Percentiles rank a stretch among this genome's conserved stretches.
Conservation (phyloP, 2,329 filamentous ascomycete species). For the Aspergillus viridinutans region DNA sequence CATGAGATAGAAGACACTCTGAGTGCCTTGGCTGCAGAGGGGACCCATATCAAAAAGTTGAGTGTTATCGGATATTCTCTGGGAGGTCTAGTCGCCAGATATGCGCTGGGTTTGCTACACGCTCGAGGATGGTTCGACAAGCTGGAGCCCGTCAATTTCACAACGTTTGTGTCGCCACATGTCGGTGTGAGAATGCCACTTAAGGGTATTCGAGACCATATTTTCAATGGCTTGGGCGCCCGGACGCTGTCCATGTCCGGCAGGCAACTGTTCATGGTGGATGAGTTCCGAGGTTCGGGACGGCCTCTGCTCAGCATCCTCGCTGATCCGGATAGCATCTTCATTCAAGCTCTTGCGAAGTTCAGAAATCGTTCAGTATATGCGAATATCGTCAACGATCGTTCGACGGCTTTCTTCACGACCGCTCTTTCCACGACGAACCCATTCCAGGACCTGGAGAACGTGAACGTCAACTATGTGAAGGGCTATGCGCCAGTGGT, state of each 20-base stretch:
- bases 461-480: conserved; percentile 68
- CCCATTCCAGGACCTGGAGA: conserved; percentile 66
- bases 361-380: conserved; percentile 79
- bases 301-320: conserved; percentile 74
- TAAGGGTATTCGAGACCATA: conserved; percentile 60
- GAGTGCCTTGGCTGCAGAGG: conserved; percentile 52
- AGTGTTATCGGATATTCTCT: conserved; percentile 88
- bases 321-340: conserved; percentile 78
- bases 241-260: conserved; percentile 78
- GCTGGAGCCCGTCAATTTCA: conserved; percentile 86
- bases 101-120: conserved; percentile 78
- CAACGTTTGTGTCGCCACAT: conserved; percentile 83
- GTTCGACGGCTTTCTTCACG: conserved; percentile 77
- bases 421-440: conserved; percentile 72
- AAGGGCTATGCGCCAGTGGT: conserved; percentile 71
- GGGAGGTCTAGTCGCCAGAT: conserved; percentile 80
- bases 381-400: conserved; percentile 82
- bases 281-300: conserved; percentile 78
- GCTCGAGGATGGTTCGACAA: conserved; percentile 74
- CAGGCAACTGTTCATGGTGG: conserved; percentile 80
- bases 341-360: conserved; percentile 69
- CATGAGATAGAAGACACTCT: conserved; percentile 60
- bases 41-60: conserved; percentile 71
- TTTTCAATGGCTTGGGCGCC: conserved; percentile 82
- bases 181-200: conserved; percentile 69